A percentile compares a stretch with the other conserved stretches of the same genome.
These are phyloP conservation scores for Phaeolepiota aurea DNA, from an alignment of 768 basidiomycete genomes.

Conservation along the genomic window DNA sequence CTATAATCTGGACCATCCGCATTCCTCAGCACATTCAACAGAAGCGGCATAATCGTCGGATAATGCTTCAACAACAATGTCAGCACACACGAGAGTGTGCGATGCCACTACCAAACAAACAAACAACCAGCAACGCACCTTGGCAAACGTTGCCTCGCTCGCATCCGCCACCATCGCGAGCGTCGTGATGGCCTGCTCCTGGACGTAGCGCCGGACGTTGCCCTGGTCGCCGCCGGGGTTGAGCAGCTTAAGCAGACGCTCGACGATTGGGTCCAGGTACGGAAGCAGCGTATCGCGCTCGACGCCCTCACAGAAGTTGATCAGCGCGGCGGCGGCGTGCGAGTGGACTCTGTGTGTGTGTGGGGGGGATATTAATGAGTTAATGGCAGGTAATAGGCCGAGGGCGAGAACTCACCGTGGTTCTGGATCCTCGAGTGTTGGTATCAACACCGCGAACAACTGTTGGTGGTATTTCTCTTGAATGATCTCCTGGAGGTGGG, in stretches of 20 bases:
- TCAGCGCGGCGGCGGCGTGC: slow-evolving; percentile 80
- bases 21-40: slow-evolving; percentile 68
- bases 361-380: slow-evolving; percentile 1
- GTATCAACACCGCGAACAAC: slow-evolving; percentile 63
- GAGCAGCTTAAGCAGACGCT: slow-evolving; percentile 58
- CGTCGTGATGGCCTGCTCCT: slow-evolving; percentile 84
- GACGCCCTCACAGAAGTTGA: slow-evolving; percentile 89
- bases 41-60: slow-evolving; percentile 68
- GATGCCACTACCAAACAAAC: not conserved
- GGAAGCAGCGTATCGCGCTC: slow-evolving; percentile 64
- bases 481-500: slow-evolving; percentile 55
- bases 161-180: slow-evolving; percentile 87
- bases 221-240: slow-evolving; percentile 42
- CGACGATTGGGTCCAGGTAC: slow-evolving; percentile 75
- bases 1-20: slow-evolving; percentile 60
- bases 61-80: slow-evolving; percentile 45
- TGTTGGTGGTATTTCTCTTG: slow-evolving; percentile 62
- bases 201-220: slow-evolving; percentile 54
- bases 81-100: not conserved
- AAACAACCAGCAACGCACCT: slow-evolving; percentile 30
- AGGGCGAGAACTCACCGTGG: slow-evolving; percentile 40
- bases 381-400: not conserved
- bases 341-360: slow-evolving; percentile 57
- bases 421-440: slow-evolving; percentile 68
- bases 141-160: slow-evolving; percentile 69